phyloP scores from a whole-genome alignment of 1,284 basidiomycete genomes.

The Athelia sp. region DNA sequence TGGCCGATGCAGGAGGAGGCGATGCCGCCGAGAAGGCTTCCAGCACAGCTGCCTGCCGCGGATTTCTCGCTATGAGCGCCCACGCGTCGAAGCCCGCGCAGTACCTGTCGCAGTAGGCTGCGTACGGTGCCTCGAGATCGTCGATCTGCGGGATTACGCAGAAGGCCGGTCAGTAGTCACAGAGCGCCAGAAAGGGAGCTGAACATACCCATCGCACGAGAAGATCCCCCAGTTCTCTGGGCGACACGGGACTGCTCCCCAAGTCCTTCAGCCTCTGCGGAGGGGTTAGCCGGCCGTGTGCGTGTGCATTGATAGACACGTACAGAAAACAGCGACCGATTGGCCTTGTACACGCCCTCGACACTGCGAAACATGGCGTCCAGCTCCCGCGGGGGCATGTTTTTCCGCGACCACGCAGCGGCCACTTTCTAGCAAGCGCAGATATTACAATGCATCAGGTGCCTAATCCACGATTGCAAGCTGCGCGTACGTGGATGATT shows the following conservation, averaged over 20 bases:
- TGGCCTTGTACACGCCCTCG: slow-evolving; percentile 90
- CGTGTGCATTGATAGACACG: slow-evolving; percentile 24
- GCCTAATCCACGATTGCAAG: slow-evolving; percentile 10
- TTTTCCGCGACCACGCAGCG: slow-evolving; percentile 91
- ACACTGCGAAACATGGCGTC: slow-evolving; percentile 94
- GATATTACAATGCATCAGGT: slow-evolving; percentile 7
- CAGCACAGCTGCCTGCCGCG: slow-evolving; percentile 67
- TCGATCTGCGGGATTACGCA: slow-evolving; percentile 59
- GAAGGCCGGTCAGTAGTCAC: not conserved
- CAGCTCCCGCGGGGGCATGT: slow-evolving; percentile 89
- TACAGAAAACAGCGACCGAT: slow-evolving; percentile 75
- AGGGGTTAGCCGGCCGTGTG: slow-evolving; percentile 10
- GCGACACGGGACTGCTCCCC: slow-evolving; percentile 88
- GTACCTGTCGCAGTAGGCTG: slow-evolving; percentile 74
- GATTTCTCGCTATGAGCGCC: slow-evolving; percentile 74
- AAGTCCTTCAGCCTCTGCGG: slow-evolving; percentile 89
- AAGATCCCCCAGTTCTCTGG: slow-evolving; percentile 92
- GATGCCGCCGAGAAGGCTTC: slow-evolving; percentile 61
- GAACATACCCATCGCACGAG: slow-evolving; percentile 89
- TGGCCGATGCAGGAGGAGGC: slow-evolving; percentile 48
- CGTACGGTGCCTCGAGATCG: slow-evolving; percentile 85
- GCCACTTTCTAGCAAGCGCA: slow-evolving; percentile 85
- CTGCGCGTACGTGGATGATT: slow-evolving; percentile 79
- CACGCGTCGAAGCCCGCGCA: slow-evolving; percentile 80
- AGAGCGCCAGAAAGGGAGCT: slow-evolving; percentile 11